Percentiles rank a stretch among this genome's conserved stretches.
These are phyloP conservation scores for Strobilomyces dryophilus DNA, from an alignment of 768 basidiomycete species.

Conservation along the genomic window DNA sequence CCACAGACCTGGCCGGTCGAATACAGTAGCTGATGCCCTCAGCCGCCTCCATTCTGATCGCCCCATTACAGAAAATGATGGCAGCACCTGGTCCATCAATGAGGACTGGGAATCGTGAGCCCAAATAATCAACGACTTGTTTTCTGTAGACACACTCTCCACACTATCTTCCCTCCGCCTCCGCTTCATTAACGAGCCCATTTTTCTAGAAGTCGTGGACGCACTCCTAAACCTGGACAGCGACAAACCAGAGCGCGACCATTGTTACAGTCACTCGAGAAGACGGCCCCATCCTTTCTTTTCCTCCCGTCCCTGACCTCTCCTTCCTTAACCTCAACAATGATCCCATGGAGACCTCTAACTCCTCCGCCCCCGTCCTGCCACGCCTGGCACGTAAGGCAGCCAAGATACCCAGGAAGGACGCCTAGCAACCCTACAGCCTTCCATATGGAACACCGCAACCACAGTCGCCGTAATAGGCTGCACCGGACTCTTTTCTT, in stretches of 20 bases:
- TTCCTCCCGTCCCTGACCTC: too few relatives aligned
- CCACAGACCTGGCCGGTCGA: constrained; percentile 21
- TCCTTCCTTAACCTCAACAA: too few relatives aligned
- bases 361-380: too few relatives aligned
- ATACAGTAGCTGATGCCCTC: constrained; percentile 30
- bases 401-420: too few relatives aligned
- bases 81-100: constrained; percentile 30
- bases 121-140: neutral
- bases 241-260: neutral
- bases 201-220: neutral
- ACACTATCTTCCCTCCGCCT: neutral
- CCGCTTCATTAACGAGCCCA: neutral
- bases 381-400: too few relatives aligned
- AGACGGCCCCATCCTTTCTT: too few relatives aligned
- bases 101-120: constrained; percentile 20
- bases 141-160: neutral
- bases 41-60: constrained; percentile 7
- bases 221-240: neutral
- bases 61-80: constrained; percentile 14
- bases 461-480: too few relatives aligned
- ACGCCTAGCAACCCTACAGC: too few relatives aligned
- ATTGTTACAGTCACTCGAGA: too few relatives aligned
- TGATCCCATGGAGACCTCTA: too few relatives aligned
- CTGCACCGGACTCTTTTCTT: too few relatives aligned
- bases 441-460: too few relatives aligned